Evolutionary conservation across 495 filamentous ascomycete species (phyloP).

Genomic region (Paragyromitra xinjiangensis): DNA sequence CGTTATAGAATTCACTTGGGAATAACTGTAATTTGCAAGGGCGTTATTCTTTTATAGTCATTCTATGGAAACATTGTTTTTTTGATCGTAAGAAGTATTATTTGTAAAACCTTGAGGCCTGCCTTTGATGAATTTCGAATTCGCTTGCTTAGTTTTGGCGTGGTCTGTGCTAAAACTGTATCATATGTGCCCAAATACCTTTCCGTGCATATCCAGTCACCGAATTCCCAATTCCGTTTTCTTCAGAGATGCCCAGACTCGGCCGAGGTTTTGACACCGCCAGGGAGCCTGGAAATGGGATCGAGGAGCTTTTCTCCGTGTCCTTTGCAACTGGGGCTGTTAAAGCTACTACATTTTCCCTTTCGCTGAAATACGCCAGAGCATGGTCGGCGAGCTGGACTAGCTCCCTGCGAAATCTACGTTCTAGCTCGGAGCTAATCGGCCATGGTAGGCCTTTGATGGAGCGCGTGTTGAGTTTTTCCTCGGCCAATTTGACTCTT

Average conservation of each 20-base stretch:
- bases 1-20: too few relatives aligned
- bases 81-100: too few relatives aligned
- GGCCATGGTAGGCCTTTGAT: not conserved
- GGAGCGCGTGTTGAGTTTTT: not conserved
- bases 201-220: not conserved
- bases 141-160: too few relatives aligned
- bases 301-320: not conserved
- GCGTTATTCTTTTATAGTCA: too few relatives aligned
- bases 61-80: too few relatives aligned
- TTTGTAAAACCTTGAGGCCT: too few relatives aligned
- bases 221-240: not conserved
- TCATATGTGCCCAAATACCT: not conserved
- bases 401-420: not conserved
- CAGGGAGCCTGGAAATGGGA: not conserved
- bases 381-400: not conserved
- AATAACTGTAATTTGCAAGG: too few relatives aligned
- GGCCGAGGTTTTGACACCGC: not conserved
- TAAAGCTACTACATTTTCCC: not conserved
- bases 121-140: too few relatives aligned
- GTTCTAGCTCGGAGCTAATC: not conserved
- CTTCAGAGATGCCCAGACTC: not conserved
- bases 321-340: not conserved
- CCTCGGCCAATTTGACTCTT: not conserved
- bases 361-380: not conserved
- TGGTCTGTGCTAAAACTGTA: not conserved